phyloP scores from a whole-genome alignment of 108 stramenopile species.

The Nitzschia palea region DNA sequence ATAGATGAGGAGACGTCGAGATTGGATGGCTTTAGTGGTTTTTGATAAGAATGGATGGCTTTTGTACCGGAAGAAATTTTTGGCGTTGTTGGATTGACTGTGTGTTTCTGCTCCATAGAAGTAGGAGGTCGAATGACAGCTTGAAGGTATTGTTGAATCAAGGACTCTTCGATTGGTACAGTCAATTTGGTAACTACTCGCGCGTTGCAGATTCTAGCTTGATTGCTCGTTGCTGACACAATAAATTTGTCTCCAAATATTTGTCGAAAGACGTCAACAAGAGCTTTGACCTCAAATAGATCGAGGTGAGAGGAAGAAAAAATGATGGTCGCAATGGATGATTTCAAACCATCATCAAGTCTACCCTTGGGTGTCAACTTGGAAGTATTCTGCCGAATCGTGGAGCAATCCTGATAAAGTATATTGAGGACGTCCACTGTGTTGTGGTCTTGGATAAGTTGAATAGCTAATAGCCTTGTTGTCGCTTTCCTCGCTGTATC shows the following conservation, averaged over 20 bases:
- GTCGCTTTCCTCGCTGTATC: neutral
- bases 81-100: no score
- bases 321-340: neutral
- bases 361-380: neutral
- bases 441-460: conserved; percentile 6
- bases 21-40: no score
- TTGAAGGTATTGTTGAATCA: neutral
- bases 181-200: conserved; percentile 2
- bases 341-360: neutral
- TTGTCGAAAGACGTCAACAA: neutral
- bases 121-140: neutral
- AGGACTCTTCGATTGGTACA: neutral
- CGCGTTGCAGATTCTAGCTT: neutral
- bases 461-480: neutral
- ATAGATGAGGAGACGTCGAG: no score
- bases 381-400: neutral
- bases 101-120: no score
- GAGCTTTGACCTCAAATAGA: neutral
- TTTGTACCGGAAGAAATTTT: no score
- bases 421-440: neutral
- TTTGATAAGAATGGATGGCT: no score
- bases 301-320: neutral
- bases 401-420: neutral
- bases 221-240: neutral
- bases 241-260: neutral